Percentiles rank a stretch among this genome's conserved stretches.
Evolutionary conservation across 1,284 basidiomycete genomes (phyloP).

Genomic region (Pseudozyma sp.): DNA sequence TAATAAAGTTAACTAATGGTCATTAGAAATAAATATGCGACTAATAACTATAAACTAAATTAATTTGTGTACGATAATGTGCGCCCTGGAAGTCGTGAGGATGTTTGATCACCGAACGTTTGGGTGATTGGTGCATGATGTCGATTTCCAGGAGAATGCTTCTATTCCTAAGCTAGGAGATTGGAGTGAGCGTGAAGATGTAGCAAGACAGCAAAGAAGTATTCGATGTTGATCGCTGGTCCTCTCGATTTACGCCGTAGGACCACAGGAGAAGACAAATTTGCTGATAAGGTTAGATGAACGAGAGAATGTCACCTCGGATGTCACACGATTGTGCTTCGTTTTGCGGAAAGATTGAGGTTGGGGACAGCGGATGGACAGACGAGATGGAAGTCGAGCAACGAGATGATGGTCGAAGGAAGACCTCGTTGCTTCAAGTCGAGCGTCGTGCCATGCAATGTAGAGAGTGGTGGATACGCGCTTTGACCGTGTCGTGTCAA

Average conservation of each 20-base stretch:
- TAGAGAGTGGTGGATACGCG: no score
- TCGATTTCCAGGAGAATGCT: no score
- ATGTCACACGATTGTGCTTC: background rate
- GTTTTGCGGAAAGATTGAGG: no score
- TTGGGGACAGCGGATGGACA: no score
- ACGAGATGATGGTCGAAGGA: background rate
- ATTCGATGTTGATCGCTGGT: background rate
- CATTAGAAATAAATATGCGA: no score
- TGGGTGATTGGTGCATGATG: slow-evolving; percentile 53
- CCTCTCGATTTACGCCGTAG: no score
- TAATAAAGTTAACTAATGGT: no score
- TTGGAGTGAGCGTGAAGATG: background rate
- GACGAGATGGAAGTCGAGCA: background rate
- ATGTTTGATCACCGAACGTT: slow-evolving; percentile 61
- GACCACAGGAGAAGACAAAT: no score
- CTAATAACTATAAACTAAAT: no score
- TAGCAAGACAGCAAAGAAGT: background rate
- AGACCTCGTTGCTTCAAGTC: background rate
- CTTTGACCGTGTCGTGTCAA: background rate
- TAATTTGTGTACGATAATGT: no score
- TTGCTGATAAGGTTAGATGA: background rate
- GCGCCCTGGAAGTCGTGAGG: slow-evolving; percentile 63
- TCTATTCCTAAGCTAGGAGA: no score
- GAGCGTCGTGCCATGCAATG: background rate
- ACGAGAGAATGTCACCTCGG: background rate